phyloP scores from a whole-genome alignment of 2,329 filamentous ascomycete genomes.

The Arachnomyces sp. region DNA sequence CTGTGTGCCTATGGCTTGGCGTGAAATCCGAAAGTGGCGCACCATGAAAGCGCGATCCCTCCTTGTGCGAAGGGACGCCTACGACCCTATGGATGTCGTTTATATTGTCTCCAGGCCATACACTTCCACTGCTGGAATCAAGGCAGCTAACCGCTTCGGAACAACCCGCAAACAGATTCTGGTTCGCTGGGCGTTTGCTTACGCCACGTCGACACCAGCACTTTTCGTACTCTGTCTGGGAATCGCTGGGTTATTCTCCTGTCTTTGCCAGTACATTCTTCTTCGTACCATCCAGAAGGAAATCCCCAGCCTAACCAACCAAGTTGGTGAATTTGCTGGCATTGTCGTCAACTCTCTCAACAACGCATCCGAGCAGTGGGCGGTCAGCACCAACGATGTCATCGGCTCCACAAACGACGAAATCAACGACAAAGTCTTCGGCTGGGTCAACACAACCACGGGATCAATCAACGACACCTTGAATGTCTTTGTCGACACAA shows the following conservation, averaged over 20 bases:
- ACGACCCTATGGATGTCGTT: slow-evolving; percentile 77
- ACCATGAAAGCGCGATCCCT: slow-evolving; percentile 61
- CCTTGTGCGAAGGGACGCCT: slow-evolving; percentile 56
- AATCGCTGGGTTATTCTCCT: slow-evolving; percentile 71
- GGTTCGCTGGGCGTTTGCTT: slow-evolving; percentile 74
- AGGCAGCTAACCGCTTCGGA: slow-evolving; percentile 54
- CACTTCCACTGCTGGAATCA: slow-evolving; percentile 64
- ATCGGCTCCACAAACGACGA: slow-evolving; percentile 57
- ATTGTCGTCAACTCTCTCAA: slow-evolving; percentile 66
- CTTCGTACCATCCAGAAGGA: slow-evolving; percentile 64
- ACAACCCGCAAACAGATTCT: slow-evolving; percentile 60
- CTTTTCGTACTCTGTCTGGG: slow-evolving; percentile 81
- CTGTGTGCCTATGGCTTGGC: slow-evolving; percentile 69
- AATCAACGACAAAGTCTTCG: slow-evolving; percentile 77
- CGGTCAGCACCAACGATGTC: slow-evolving; percentile 63
- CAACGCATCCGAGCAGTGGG: slow-evolving; percentile 68
- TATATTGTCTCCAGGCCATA: slow-evolving; percentile 79
- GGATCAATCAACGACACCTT: slow-evolving; percentile 76
- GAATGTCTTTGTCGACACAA: slow-evolving; percentile 69
- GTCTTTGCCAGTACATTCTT: slow-evolving; percentile 74
- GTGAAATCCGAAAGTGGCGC: slow-evolving; percentile 70
- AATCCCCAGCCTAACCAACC: slow-evolving; percentile 62
- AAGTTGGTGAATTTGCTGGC: slow-evolving; percentile 72
- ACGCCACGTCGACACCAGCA: slow-evolving; percentile 74
- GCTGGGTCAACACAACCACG: slow-evolving; percentile 80